Percentiles rank a stretch among this genome's conserved stretches.
Evolutionary conservation across 192 early-diverging fungal genomes (phyloP).

Genomic region (Mortierella antarctica): DNA sequence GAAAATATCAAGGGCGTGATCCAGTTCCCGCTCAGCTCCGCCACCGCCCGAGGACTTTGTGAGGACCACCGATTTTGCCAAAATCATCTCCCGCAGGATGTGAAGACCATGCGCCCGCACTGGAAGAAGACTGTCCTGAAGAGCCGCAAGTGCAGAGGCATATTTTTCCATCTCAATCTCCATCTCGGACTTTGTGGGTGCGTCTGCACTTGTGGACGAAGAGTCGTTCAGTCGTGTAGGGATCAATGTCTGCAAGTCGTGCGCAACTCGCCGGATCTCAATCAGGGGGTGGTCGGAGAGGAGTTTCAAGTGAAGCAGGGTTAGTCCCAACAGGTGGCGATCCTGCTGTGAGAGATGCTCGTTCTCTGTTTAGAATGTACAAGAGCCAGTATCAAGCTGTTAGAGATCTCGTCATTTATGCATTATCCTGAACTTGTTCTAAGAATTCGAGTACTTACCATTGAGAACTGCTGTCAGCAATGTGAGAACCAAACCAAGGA

Average conservation of each 20-base stretch:
- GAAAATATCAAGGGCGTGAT: conserved; percentile 80
- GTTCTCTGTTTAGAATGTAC: conserved; percentile 39
- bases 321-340: conserved; percentile 51
- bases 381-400: not conserved
- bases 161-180: conserved; percentile 67
- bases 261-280: conserved; percentile 57
- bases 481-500: conserved; percentile 67
- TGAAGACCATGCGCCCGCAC: conserved; percentile 90
- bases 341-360: conserved; percentile 57
- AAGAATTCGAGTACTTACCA: conserved; percentile 47
- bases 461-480: conserved; percentile 72
- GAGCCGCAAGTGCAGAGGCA: conserved; percentile 79
- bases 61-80: conserved; percentile 71
- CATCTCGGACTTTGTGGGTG: conserved; percentile 27
- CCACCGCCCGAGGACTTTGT: conserved; percentile 52
- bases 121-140: conserved; percentile 82
- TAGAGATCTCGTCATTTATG: not conserved
- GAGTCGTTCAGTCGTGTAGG: conserved; percentile 41
- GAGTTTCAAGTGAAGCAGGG: conserved; percentile 46
- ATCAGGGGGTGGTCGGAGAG: conserved; percentile 53
- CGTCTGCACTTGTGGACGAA: not conserved
- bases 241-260: conserved; percentile 60
- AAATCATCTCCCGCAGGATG: conserved; percentile 83
- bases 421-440: too few relatives aligned
- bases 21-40: conserved; percentile 58